Base-by-base conservation (phyloP, 208 protist species). In the Wallacemonas collosoma region DNA sequence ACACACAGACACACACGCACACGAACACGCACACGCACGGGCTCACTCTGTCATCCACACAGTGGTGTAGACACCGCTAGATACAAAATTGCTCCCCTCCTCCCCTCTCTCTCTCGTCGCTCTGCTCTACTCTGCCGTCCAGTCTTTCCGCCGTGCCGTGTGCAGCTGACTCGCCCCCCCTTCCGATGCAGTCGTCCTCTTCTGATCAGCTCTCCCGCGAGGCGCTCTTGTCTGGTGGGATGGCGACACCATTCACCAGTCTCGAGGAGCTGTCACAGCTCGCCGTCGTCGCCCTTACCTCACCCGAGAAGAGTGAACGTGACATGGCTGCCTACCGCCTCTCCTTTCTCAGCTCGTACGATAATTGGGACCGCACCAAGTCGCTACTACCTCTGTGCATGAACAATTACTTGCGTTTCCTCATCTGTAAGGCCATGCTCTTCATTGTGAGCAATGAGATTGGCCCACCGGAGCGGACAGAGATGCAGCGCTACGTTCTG, bases 401-500 rank as follows among this genome's bases (percentile, higher is more conserved):
- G 54, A 89, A 81, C 63, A 93, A 94, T 54, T 92, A 93, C 51
- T 72, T 95, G 50, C 92, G 84, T 17, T 96, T 94, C 66, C 81
- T 96, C n/a, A 73, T 90, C 17, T 77, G 76, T 36, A 96, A 96
- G 76, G 89, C 86, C 17, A 87, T 93, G 47, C 78, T 85, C 41
- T 96, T 94, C 63, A 82, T 96, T 38, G 92, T 96, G 69, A 88
- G 75, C 68, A 96, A 96, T 73, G 92, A 96, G 68, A 66, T 96
- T 14, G 92, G 89, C 2, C 88, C 92, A 36, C 79, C 90, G 45
- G 89, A 96, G 76, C 79, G 92, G 15, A 73, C 74, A 8, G 82
- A 93, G 45, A 85, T 93, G 75, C 82, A 89, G 64, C 41, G 70
- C 44, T 89, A 87, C 72, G 75, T 93, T 63, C 75, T 95, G 1